Evolutionary conservation across 352 stramenopile genomes (phyloP).

Genomic region (Globisporangium spiculum): DNA sequence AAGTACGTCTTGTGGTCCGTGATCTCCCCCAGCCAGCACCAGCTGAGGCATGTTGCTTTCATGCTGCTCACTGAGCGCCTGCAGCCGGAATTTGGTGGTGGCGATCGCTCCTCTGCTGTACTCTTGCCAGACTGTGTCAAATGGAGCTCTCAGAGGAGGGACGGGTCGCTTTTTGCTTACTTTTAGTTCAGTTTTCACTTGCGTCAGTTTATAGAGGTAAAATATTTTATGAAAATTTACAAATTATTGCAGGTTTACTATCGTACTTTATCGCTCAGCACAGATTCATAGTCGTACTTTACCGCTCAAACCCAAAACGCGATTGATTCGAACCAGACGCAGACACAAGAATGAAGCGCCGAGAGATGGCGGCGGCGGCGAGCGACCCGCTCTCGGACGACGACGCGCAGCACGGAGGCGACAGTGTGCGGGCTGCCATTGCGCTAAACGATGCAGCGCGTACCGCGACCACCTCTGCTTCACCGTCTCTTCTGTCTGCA

Average conservation of each 20-base stretch:
- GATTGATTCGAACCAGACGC: not conserved
- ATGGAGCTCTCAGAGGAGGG: constrained; percentile 26
- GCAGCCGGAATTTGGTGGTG: constrained; percentile 63
- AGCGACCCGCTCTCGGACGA: constrained; percentile 7
- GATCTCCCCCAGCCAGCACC: constrained; percentile 35
- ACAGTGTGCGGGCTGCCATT: not conserved
- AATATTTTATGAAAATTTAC: too few species aligned
- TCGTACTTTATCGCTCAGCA: not conserved
- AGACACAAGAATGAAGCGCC: constrained; percentile 11
- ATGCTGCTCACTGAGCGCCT: constrained; percentile 5
- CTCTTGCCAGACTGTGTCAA: constrained; percentile 35
- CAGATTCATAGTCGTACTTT: not conserved
- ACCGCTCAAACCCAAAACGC: not conserved
- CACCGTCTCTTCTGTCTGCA: not conserved
- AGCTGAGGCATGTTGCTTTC: constrained; percentile 13
- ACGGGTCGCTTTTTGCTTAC: too few species aligned
- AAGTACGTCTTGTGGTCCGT: constrained; percentile 79
- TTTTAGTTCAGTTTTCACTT: too few species aligned
- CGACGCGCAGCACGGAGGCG: not conserved
- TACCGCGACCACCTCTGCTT: not conserved
- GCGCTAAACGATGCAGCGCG: not conserved
- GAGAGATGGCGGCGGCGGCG: not conserved
- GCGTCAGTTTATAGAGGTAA: too few species aligned
- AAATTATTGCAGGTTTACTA: too few species aligned
- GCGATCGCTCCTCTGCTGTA: constrained; percentile 24